Conservation (phyloP, 2,329 filamentous ascomycete species). For the Penicillium sp. region DNA sequence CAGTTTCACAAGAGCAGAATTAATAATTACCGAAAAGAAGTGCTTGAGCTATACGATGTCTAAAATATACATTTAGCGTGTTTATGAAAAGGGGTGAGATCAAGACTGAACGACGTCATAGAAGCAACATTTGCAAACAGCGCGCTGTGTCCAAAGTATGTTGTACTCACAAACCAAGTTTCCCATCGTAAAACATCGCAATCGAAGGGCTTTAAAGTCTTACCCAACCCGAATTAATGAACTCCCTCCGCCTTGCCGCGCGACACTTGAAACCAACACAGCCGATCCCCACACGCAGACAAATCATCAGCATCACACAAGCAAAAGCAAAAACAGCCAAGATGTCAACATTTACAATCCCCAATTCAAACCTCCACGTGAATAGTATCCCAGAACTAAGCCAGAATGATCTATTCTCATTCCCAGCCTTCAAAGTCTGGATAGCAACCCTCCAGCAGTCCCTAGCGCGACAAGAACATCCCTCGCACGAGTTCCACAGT, state of each 20-base stretch:
- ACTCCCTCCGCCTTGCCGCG: background rate
- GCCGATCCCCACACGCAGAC: background rate
- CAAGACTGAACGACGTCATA: constrained; percentile 5
- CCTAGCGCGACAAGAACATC: constrained; percentile 46
- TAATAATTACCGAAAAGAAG: no score
- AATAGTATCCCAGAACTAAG: constrained; percentile 45
- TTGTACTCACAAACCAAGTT: background rate
- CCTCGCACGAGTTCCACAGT: constrained; percentile 51
- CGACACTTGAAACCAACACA: constrained; percentile 1
- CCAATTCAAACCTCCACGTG: constrained; percentile 38
- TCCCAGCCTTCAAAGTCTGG: constrained; percentile 58
- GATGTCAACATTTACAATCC: constrained; percentile 47
- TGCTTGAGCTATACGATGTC: background rate
- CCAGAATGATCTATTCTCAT: constrained; percentile 47
- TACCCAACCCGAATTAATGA: background rate
- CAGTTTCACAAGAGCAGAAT: background rate
- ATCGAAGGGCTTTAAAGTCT: background rate
- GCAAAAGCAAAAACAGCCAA: background rate
- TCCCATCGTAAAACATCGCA: background rate
- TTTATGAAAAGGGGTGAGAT: background rate
- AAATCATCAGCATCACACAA: background rate
- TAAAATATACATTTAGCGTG: background rate
- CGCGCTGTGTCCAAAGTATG: background rate
- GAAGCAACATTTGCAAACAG: background rate
- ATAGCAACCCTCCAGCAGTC: constrained; percentile 50